Base-by-base conservation (phyloP, 108 stramenopile species). In the Mediolabrus comicus region DNA sequence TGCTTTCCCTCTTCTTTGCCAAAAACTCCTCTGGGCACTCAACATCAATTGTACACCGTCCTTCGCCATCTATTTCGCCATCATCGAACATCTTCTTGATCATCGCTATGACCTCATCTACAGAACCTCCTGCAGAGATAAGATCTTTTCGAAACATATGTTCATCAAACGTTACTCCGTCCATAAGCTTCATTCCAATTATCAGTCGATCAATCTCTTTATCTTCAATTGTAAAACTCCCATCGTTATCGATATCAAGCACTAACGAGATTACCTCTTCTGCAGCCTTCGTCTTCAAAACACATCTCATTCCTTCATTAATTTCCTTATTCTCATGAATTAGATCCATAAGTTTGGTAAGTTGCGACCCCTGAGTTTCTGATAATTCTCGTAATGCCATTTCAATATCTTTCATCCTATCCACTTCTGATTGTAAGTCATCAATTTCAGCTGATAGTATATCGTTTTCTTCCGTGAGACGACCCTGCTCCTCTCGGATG, bases 131-230 rank as follows among this genome's bases (percentile, higher is more conserved):
- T 35, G 67, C 68, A 22, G 67, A 49, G 9, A 49, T 22, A 38
- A 78, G 27, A 49, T 78, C 67, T 6, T 34, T 13, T 31, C 58
- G 36, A 52, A 78, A 78, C n/a, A 14, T 19, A 1, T 52, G 12
- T 3, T 55, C 59, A 41, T 74, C 58, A 68, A 78, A 78, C 16
- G 46, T 32, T 12, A 78, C 59, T 32, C 49, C 77, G n/a, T 78
- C 77, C 27, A 78, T 78, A 39, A 78, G 32, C 6, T 68, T 78
- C 66, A 78, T 74, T 53, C 77, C 77, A 34, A 78, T 68, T 22
- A 78, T 78, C 6, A 78, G 34, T 9, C 73, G 43, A 54, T 78
- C 77, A 38, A 78, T 78, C 41, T 78, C 77, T 29, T 74, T 74
- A 13, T 61, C 25, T 54, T 78, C 46, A 39, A 78, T 68, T 9